Evolutionary conservation across 2,329 filamentous ascomycete species (phyloP).

Genomic region (Alternaria viburni): DNA sequence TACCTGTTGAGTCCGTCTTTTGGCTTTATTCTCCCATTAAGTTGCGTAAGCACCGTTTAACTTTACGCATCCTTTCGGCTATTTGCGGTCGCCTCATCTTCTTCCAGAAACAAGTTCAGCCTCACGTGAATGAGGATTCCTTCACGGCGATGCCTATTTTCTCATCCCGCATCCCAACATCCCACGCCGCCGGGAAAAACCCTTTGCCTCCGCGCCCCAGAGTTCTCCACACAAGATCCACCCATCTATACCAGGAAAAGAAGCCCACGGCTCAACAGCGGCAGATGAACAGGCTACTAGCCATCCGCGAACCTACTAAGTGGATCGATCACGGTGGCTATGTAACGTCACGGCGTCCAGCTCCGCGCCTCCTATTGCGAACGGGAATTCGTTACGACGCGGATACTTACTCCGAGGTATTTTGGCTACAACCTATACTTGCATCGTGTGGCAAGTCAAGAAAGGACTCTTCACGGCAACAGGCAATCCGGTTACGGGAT

Average conservation of each 20-base stretch:
- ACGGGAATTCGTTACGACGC: neutral
- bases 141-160: neutral
- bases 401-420: neutral
- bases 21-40: neutral
- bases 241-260: constrained; percentile 21
- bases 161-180: constrained; percentile 2
- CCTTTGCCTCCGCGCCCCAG: constrained; percentile 16
- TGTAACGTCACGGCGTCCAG: neutral
- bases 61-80: neutral
- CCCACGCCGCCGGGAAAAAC: constrained; percentile 8
- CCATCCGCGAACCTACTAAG: constrained; percentile 9
- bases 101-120: neutral
- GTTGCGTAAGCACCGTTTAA: neutral
- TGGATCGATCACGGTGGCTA: constrained; percentile 4
- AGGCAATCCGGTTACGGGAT: neutral
- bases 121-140: neutral
- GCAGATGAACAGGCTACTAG: constrained; percentile 8
- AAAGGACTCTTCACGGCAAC: neutral
- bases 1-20: neutral
- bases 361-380: neutral
- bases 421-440: neutral
- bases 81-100: neutral
- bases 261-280: constrained; percentile 24
- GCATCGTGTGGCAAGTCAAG: neutral
- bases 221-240: constrained; percentile 26